Evolutionary conservation across 345 rosid genomes (phyloP), one percentile per base, ranked within the genome.

Genomic region (Aegle marmelos): DNA sequence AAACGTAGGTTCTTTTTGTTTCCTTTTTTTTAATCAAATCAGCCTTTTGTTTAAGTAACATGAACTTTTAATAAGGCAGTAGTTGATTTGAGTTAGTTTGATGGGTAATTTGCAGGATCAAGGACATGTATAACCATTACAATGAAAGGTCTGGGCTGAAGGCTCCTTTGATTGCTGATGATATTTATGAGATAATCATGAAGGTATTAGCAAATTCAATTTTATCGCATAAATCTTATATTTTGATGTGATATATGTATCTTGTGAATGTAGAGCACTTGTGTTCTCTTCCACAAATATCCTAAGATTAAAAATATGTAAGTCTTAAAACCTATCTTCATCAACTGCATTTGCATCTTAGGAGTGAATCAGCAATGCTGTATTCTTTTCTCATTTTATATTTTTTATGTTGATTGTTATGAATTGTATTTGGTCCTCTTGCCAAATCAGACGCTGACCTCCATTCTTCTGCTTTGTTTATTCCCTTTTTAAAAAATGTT

Each of bases 161-260:
- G 79, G 89, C 99, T 72, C 88, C 98, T 77, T 77, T 97, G 70
- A 84, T 94, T 70, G 95, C 98, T 76, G 98, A 94, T 80, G 98
- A 97, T 85, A 92, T 93, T 27, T 94, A 84, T 78, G 97, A 91
- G 33, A 91, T 94, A 34, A 94, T 97, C 50, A 93, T 93, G 92
- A 82, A 88, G 98, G 99, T 91, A 53, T 4, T 27, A 41, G n/a
- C 4, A 63, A 21, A 21, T 33, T 33, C 25, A 31, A 64, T 64
- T 31, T 5, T 45, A 14, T 45, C 13, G 50, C 14, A 45, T 45
- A 45, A 45, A 45, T 11, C 17, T 13, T 13, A 45, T 53, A 28
- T 30, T 56, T 14, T 71, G 62, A 71, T 30, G 39, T 31, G 62
- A 71, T 50, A 17, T 21, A 54, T 50, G 17, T 13, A 13, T 45